A percentile compares a stretch with the other conserved stretches of the same genome.
Conservation (phyloP, 805 yeast genomes). For the Ogataea corticis region DNA sequence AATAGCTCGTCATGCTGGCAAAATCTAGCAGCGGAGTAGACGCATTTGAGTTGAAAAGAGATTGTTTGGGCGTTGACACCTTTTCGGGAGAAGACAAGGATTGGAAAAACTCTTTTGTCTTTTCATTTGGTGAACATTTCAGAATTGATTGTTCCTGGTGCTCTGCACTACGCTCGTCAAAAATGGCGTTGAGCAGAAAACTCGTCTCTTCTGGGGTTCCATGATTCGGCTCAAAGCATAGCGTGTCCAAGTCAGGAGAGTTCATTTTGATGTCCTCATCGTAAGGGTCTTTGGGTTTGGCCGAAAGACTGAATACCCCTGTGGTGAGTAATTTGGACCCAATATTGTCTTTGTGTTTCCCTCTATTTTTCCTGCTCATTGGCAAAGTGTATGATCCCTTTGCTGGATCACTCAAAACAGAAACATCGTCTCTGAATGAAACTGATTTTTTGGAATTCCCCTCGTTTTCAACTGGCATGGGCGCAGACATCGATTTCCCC, state of each 20-base stretch:
- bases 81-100: neutral
- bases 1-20: constrained; percentile 7
- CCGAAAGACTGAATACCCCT: constrained; percentile 8
- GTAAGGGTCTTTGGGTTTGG: neutral
- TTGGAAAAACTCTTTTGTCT: no score
- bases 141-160: neutral
- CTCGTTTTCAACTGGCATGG: constrained; percentile 12
- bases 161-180: constrained; percentile 1
- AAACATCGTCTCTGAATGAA: constrained; percentile 21
- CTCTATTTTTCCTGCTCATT: constrained; percentile 2
- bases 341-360: constrained; percentile 3
- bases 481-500: constrained; percentile 4
- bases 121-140: no score
- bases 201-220: constrained; percentile 18
- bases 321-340: constrained; percentile 12
- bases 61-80: neutral
- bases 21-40: constrained; percentile 6
- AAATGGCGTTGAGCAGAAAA: constrained; percentile 11
- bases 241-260: constrained; percentile 12
- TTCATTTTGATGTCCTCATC: neutral
- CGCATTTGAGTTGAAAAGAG: constrained; percentile 3
- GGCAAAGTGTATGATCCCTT: constrained; percentile 7
- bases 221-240: constrained; percentile 26
- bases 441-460: constrained; percentile 18
- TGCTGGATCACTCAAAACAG: constrained; percentile 13